Conservation (phyloP, 2,329 filamentous ascomycete genomes). For the Mollisiaceae sp. region DNA sequence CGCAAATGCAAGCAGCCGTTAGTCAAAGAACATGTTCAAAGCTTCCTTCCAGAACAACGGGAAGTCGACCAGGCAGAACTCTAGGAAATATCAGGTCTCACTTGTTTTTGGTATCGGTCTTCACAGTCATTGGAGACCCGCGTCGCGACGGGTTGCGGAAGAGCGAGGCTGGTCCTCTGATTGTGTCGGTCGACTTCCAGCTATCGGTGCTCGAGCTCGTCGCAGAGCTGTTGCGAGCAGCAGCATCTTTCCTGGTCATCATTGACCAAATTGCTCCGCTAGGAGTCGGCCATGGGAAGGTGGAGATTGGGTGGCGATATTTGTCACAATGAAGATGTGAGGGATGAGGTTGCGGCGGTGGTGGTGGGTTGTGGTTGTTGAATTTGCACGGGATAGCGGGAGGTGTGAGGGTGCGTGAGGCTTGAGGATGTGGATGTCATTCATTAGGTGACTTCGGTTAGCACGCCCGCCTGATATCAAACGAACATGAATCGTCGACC, state of each 20-base stretch:
- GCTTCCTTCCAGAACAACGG: conserved; percentile 28
- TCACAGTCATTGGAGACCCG: conserved; percentile 54
- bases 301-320: conserved; percentile 10
- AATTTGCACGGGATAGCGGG: conserved; percentile 1
- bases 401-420: conserved; percentile 11
- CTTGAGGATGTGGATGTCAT: conserved; percentile 6
- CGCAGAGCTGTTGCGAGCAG: conserved; percentile 65
- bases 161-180: conserved; percentile 49
- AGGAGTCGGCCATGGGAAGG: conserved; percentile 37
- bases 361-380: conserved; percentile 10
- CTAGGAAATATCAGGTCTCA: conserved; percentile 40
- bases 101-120: conserved; percentile 56
- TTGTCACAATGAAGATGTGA: not conserved
- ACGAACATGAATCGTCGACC: conserved; percentile 24
- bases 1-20: conserved; percentile 42
- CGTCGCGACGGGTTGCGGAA: conserved; percentile 40
- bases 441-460: not conserved
- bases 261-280: conserved; percentile 40
- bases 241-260: conserved; percentile 72
- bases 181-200: conserved; percentile 69
- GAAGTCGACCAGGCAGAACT: conserved; percentile 23
- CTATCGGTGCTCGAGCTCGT: conserved; percentile 71
- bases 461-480: conserved; percentile 22
- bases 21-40: conserved; percentile 41
- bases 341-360: not conserved